Evolutionary conservation across 352 stramenopile genomes (phyloP).

Genomic region (Globisporangium iwayamae): DNA sequence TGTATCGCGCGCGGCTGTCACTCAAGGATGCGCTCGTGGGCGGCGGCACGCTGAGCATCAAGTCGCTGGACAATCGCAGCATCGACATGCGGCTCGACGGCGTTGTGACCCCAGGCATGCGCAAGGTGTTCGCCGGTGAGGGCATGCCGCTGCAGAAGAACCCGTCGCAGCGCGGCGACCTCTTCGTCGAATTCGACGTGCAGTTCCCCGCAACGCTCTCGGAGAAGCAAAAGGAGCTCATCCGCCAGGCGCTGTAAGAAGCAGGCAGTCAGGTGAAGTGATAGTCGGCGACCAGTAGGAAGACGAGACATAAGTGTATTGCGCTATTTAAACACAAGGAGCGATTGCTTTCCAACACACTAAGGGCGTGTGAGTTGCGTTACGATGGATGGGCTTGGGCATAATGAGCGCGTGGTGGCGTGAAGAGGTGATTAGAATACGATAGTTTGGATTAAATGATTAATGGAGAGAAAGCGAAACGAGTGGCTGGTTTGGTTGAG

Average conservation of each 20-base stretch:
- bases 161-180: slow-evolving; percentile 82
- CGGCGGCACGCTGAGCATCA: slow-evolving; percentile 87
- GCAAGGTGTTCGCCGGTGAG: slow-evolving; percentile 91
- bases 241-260: slow-evolving; percentile 77
- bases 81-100: slow-evolving; percentile 89
- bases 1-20: slow-evolving; percentile 93
- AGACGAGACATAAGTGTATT: neutral
- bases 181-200: slow-evolving; percentile 97
- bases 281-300: neutral
- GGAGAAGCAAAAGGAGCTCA: slow-evolving; percentile 59
- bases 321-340: slow-evolving; percentile 6
- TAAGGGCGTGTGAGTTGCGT: neutral
- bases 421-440: neutral
- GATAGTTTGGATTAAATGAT: slow-evolving; percentile 1
- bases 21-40: slow-evolving; percentile 95
- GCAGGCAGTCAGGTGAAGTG: neutral
- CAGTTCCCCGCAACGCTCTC: slow-evolving; percentile 93
- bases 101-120: slow-evolving; percentile 90
- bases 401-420: neutral
- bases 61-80: slow-evolving; percentile 91
- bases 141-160: slow-evolving; percentile 94
- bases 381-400: neutral
- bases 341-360: neutral
- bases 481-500: neutral
- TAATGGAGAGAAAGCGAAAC: neutral